Evolutionary conservation across 805 yeast genomes (phyloP), one percentile per base, ranked within the genome.

Genomic region (Wickerhamomyces kurtzmanii): DNA sequence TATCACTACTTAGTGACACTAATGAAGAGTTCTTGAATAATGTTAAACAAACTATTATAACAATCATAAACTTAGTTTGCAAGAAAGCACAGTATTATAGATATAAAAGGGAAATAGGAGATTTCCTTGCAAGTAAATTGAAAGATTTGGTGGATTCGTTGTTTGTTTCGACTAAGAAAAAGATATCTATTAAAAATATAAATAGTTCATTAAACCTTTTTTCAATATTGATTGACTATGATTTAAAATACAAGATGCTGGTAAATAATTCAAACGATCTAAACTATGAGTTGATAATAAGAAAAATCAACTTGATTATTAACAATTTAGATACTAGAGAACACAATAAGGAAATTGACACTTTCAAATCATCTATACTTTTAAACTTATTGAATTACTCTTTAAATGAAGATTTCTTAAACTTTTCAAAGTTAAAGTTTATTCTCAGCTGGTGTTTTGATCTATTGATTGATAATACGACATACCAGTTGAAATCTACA

Each of bases 191-290:
- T n/a, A n/a, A n/a, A n/a, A n/a, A n/a, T n/a, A n/a, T n/a, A n/a
- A n/a, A n/a, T n/a, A n/a, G n/a, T n/a, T n/a, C n/a, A n/a, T n/a
- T 32, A 4, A 45, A 44, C 14, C 20, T 45, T 12, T 39, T 45
- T 19, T 42, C 45, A 4, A 23, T 45, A 1, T 22, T 47, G 26
- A 38, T 42, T 8, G 47, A 44, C 21, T 15, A 30, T 7, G 47
- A 42, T 14, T 31, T 45, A 16, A 32, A 33, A 27, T 32, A 27
- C 15, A 40, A 37, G n/a, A 17, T 47, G 26, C 23, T 42, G 31
- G 24, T 47, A 13, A 43, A 39, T 17, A 8, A 30, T 5, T 32
- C 49, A 2, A 35, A 34, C 22, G 51, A 47, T 19, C 41, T 33
- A 13, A 31, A 30, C 8, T 36, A 45, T 30, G 49, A 45, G 20